A percentile compares a stretch with the other conserved stretches of the same genome.
These are phyloP conservation scores for Chlamydomonas reinhardtii DNA, from an alignment of 163 green algal species.

Conservation along the genomic window DNA sequence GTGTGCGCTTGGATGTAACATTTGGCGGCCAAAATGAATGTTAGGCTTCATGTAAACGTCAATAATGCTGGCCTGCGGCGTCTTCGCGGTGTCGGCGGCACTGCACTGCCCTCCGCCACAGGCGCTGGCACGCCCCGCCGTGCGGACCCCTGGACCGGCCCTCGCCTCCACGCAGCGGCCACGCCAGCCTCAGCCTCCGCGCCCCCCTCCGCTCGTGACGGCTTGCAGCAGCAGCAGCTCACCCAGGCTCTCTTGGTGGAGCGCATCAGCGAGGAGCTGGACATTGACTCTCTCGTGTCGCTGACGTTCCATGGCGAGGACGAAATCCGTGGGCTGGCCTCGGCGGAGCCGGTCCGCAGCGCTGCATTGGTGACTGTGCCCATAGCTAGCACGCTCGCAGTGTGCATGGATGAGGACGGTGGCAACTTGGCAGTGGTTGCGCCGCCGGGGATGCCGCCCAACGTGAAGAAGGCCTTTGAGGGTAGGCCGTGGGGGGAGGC, in stretches of 20 bases:
- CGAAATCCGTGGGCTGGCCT: slow-evolving; percentile 11
- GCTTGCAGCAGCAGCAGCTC: not conserved
- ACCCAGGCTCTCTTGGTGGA: not conserved
- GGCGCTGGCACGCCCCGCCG: too few species aligned
- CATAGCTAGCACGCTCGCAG: slow-evolving; percentile 25
- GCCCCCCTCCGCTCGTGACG: not conserved
- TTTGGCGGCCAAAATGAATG: too few species aligned
- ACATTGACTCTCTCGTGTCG: not conserved
- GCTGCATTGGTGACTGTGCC: slow-evolving; percentile 26
- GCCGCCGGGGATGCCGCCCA: slow-evolving; percentile 8
- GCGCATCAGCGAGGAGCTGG: not conserved
- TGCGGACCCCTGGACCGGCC: too few species aligned
- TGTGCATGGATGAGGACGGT: slow-evolving; percentile 11
- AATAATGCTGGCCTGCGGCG: too few species aligned
- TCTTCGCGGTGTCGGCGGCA: too few species aligned
- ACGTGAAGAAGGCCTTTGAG: slow-evolving; percentile 43
- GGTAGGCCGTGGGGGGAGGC: not conserved
- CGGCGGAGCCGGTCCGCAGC: slow-evolving; percentile 5
- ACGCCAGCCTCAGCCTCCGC: too few species aligned
- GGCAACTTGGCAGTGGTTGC: slow-evolving; percentile 2
- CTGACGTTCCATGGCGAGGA: not conserved
- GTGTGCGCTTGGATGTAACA: too few species aligned
- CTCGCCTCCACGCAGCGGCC: not conserved
- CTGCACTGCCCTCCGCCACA: too few species aligned
- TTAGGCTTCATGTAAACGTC: too few species aligned